Evolutionary conservation across 768 basidiomycete genomes (phyloP), one percentile per base, ranked within the genome.

Genomic region (Udeniomyces megalosporus): DNA sequence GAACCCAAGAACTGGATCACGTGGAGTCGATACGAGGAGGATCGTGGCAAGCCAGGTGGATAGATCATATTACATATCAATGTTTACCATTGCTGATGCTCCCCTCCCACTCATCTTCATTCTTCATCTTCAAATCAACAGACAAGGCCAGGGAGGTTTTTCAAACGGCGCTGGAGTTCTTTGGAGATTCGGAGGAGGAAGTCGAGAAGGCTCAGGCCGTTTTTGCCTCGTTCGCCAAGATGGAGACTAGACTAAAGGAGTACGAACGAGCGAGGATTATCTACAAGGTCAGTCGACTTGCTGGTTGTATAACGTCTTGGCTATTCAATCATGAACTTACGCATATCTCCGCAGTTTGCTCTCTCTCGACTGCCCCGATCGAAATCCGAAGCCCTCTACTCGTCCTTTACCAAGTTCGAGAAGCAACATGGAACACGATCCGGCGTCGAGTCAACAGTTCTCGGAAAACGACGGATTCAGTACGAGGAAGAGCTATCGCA

Each of bases 381-480:
- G 29, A 95, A 95, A 73, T 95, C 92, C 6, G 50, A 46, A 49
- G 76, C 78, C 10, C 77, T 99, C 11, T 99, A 97, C 69, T 83
- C 91, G 3, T 80, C 91, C 0, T 99, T 93, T 70, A 93, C 92
- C 24, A 89, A 87, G 71, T 97, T 99, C 66, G 95, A 97, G 76
- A 99, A 99, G 73, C 95, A 97, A 70, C 89, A 91, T 68, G 95
- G 95, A 14, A 84, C 86, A 10, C 83, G 88, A 6, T 79, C 81
- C 4, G 84, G 88, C 0, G 81, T 99, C 28, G 93, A 96, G 72
- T 80, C 82, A 45, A 99, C 95, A 7, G 93, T 99, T 0, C 80
- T 96, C 0, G 92, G 92, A 34, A 99, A 96, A 73, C 83, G 95
- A n/a, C 81, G 95, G 44, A 96, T 99, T 61, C 91, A 97, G 69